Base-by-base conservation (phyloP, 371 early-diverging fungal species). In the Edhazardia aedis region DNA sequence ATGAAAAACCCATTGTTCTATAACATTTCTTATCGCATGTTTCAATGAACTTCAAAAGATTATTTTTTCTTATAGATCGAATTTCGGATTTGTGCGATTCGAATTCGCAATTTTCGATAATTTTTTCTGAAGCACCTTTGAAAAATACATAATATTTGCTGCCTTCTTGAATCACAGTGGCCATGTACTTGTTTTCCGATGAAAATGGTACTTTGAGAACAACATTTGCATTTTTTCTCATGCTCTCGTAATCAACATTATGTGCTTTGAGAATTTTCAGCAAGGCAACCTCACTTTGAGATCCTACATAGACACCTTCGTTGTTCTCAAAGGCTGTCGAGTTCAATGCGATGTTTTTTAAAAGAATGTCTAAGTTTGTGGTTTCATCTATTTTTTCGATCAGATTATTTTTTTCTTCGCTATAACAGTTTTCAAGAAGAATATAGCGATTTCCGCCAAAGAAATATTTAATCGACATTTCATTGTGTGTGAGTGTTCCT, bases 401-500 rank as follows among this genome's bases (percentile, higher is more conserved):
- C 7, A 33, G 9, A 14, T 14, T 33, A 14, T 7, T 14, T 9
- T 33, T 33, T 33, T 33, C 9, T 7, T 33, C 9, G 7, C 33
- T n/a, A 37, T 37, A 16, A 24, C 7, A 14, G 27, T 47, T 21
- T n/a, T 11, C 16, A 16, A 24, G 11, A 6, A 9, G n/a, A 42
- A 42, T 14, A n/a, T 18, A 9, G 11, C 6, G 11, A 9, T 18
- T 42, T 9, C 19, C 43, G 11, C 19, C 26, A 26, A 19, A 9
- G 18, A 30, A n/a, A 25, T 45, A 39, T 0, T 66, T 59, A 2
- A 88, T 84, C 0, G 85, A 84, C 89, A 91, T 88, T 51, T 75
- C 76, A 77, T 91, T 91, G 68, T 83, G 80, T 0, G 89, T 89
- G 51, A 89, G 72, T 1, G 89, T 89, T 28, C 89, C 92, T 1